Evolutionary conservation across 768 basidiomycete species (phyloP), one percentile per base, ranked within the genome.

Genomic region (Hypsizygus marmoreus): DNA sequence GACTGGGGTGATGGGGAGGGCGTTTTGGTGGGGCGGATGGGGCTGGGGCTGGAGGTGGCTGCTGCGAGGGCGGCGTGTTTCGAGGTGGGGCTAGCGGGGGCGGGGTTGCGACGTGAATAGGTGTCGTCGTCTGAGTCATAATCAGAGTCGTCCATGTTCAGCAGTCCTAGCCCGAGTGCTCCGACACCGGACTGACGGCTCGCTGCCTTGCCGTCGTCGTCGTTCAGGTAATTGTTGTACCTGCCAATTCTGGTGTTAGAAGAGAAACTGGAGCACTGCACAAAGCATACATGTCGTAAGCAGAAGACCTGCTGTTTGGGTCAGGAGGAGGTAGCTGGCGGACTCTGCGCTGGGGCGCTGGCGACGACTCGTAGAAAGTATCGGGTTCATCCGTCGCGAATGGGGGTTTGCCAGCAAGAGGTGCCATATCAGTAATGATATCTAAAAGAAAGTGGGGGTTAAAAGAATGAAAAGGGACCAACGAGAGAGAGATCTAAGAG

Each of bases 381-480:
- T 85, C 82, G 5, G 80, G 80, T 56, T 84, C 77, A 66, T 88
- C 80, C 28, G 82, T 85, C 35, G 82, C 85, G 60, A 77, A 86
- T 20, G 83, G 82, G 10, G 83, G 82, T 65, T 70, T 74, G 49
- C 81, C 79, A 62, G 81, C 81, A 49, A 82, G 69, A 43, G 81
- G 72, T 17, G 77, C 61, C 66, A 70, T 69, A 19, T 43, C 41
- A 41, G 42, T 38, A 45, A 48, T 43, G 55, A 31, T 25, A 23
- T 31, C 28, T 50, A 54, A 56, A 53, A 50, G 50, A 56, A 51
- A 43, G 46, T 51, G 53, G 49, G 34, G 20, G 29, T 45, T 22
- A 24, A 39, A 40, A 54, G 35, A 54, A 49, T 51, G 56, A 43
- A 53, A 24, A 50, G 50, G 40, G 28, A 61, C 23, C 5, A 30